Base-by-base conservation (phyloP, 106 monocot genomes). In the Allium sativum region DNA sequence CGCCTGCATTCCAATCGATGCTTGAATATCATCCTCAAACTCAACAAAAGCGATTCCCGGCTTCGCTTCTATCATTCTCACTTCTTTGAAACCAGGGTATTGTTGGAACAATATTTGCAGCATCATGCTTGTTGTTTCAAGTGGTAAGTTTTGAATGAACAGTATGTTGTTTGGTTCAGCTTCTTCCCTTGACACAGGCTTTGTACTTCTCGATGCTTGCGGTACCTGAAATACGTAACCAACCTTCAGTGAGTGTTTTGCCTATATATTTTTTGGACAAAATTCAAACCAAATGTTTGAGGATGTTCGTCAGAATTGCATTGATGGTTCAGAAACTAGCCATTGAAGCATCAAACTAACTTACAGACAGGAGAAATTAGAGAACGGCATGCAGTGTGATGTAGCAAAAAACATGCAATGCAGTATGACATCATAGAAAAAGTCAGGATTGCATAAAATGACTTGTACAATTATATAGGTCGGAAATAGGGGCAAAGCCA, bases 41-140 rank as follows among this genome's bases (percentile, higher is more conserved):
- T 98, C 96, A 3, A 98, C 84, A 55, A 98, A 98, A 31, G 96
- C 88, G 18, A 98, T 98, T 11, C 96, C 96, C 11, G 91, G 91
- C 70, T 91, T 98, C 9, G 96, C 90, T 52, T 84, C 84, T 52
- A 96, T 80, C 91, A 96, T 84, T 8, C 91, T 60, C 11, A 94
- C 96, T 65, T 98, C 96, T 63, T 73, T 76, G 70, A 91, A 98
- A 15, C 96, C 96, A 14, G 91, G 96, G 68, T 88, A 98, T 54
- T 98, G 88, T 59, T 85, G 82, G 78, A 98, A 98, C 13, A 92
- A 82, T 43, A 98, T 84, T 62, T 91, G 91, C 1, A 98, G 76
- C 96, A 98, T 98, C 82, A 80, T 82, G 82, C 72, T 84, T 12
- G 84, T 88, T n/a, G 91, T 98, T 54, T 98, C 91, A 21, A 75